Evolutionary conservation across 148 eudicot genomes (phyloP), one percentile per base, ranked within the genome.

Genomic region (Simmondsia chinensis): DNA sequence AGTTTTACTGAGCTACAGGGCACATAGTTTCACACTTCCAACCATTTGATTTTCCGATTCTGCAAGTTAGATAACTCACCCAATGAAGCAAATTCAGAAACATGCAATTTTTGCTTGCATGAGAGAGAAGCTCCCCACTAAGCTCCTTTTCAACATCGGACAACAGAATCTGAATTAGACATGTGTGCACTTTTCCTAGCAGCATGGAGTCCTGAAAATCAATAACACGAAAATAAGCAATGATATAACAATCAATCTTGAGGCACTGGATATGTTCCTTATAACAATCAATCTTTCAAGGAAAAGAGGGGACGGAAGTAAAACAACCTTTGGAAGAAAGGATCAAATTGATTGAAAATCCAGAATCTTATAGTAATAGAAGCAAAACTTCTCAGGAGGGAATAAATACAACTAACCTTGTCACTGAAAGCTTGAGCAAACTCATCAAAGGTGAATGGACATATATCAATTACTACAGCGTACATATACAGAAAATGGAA

Each of bases 401-500:
- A 39, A 45, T 40, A 39, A 16, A 23, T 46, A 36, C 12, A 47
- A 60, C 72, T 50, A 29, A 79, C 99, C 88, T 85, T 82, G 42
- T 69, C 94, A 52, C 37, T 55, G 58, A 91, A 85, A 53, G 99
- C 73, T 59, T 72, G 82, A 8, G 75, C 83, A 74, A 91, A 73
- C 64, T 85, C 95, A 49, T 91, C 87, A 3, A 91, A 41, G 55
- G 89, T 82, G 57, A 91, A 91, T 15, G 99, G 74, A 54, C 59
- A 52, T 24, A 77, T 46, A 58, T 74, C 59, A 13, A 82, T 61
- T 33, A 54, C 45, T 41, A 38, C 75, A 32, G 86, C 89, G 59
- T 85, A 82, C 15, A 94, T 85, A 65, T 71, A 82, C 19, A 91
- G 67, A 50, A 91, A 91, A 62, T 77, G 86, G 64, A 82, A 86